Evolutionary conservation across 441 rosid genomes (phyloP).

Genomic region (Francoa sonchifolia): DNA sequence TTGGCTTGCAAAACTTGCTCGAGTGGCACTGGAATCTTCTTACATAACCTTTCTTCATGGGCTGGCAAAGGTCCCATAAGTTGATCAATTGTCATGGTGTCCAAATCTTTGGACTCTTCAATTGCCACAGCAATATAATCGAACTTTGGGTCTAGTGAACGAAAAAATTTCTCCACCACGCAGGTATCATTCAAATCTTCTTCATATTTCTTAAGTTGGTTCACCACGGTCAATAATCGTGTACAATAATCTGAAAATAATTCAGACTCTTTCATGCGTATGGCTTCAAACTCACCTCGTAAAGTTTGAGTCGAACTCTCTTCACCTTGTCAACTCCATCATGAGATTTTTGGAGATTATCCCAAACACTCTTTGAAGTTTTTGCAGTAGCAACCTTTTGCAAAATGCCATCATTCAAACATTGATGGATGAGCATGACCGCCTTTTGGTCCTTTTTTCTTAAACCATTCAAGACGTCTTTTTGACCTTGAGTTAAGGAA

Average conservation of each 20-base stretch:
- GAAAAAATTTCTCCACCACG: constrained; percentile 1
- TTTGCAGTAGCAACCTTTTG: neutral
- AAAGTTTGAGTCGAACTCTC: constrained; percentile 8
- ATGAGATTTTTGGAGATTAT: neutral
- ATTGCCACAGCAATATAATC: neutral
- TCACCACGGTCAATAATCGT: neutral
- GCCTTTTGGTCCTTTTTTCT: neutral
- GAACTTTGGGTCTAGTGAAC: constrained; percentile 3
- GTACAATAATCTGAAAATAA: constrained; percentile 6
- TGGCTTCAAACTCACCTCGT: constrained; percentile 4
- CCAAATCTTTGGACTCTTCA: constrained; percentile 8
- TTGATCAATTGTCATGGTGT: neutral
- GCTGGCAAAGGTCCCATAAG: constrained; percentile 1
- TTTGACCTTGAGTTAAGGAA: neutral
- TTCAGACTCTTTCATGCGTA: constrained; percentile 4
- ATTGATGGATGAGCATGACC: neutral
- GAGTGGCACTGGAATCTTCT: neutral
- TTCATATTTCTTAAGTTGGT: constrained; percentile 8
- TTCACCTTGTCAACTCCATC: constrained; percentile 1
- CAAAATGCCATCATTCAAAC: neutral
- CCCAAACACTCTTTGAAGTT: neutral
- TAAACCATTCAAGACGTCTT: neutral
- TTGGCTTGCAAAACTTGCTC: constrained; percentile 3
- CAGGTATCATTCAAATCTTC: constrained; percentile 5
- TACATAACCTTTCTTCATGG: neutral